Base-by-base conservation (phyloP, 306 rosid species). In the Malus domestica region DNA sequence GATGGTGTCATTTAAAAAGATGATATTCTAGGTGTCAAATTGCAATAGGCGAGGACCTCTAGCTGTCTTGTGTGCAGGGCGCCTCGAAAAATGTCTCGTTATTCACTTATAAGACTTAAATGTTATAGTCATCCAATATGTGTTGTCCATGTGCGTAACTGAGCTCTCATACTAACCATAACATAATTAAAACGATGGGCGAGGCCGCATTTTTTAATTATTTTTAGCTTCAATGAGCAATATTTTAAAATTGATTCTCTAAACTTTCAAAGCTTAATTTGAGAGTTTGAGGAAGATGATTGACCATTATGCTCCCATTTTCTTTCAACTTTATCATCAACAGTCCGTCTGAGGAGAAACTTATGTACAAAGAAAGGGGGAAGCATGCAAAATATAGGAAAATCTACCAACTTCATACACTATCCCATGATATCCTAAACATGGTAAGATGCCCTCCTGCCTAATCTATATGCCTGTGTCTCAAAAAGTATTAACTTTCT, bases 381-480 rank as follows among this genome's bases (percentile, higher is more conserved):
- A 30, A 51, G 30, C 20, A n/a, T 12, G 55, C 55, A 16, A 49
- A 4, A 35, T 11, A 16, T 18, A 46, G 40, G 49, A 32, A 71
- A 71, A 25, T 60, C 71, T 60, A 70, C 40, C 30, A 62, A 16
- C 45, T 51, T 33, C 52, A 42, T 63, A 12, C 60, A 18, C 62
- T 30, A 70, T 67, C 73, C 60, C 45, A 10, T 42, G 12, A 70
- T 63, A 69, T 19, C 44, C 61, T 70, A 70, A 49, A 71, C 73
- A 61, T 35, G 15, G 59, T 49, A 78, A 40, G 70, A 70, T 55
- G 69, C 78, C 78, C 32, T 62, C 74, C 58, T 63, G 76, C 64
- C 60, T 58, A 77, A 33, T 55, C 68, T 68, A 55, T 68, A 55
- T 25, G 20, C n/a, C 30, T 32, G 12, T 20, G 67, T 5, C 27